Conservation (phyloP, 2,329 filamentous ascomycete genomes). For the Ceratocystis harringtonii region DNA sequence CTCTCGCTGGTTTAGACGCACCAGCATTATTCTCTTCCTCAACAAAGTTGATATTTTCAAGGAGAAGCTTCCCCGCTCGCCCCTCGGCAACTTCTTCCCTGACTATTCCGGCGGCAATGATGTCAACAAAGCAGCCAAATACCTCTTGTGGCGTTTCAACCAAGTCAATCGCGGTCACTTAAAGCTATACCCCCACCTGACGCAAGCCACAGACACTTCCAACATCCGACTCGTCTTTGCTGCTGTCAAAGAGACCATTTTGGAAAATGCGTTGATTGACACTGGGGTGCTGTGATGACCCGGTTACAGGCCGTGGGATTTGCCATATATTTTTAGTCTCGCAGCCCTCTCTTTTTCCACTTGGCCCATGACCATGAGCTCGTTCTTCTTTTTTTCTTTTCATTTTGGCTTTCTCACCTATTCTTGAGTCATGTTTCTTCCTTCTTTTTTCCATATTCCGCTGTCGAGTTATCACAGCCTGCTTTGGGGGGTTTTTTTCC, state of each 20-base stretch:
- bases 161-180: conserved; percentile 94
- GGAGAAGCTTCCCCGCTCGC: conserved; percentile 78
- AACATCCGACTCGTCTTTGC: conserved; percentile 97
- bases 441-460: neutral
- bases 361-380: neutral
- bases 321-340: too few species aligned
- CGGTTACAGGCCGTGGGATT: neutral
- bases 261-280: conserved; percentile 96
- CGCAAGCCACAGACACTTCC: conserved; percentile 95
- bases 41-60: conserved; percentile 99
- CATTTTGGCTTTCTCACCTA: neutral
- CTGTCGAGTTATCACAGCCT: neutral
- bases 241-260: conserved; percentile 94
- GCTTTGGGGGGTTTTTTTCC: neutral
- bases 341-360: too few species aligned
- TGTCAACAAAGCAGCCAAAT: conserved; percentile 95
- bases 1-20: conserved; percentile 97
- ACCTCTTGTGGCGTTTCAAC: conserved; percentile 95
- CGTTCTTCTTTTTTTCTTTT: neutral
- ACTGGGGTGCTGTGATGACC: conserved; percentile 66
- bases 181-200: conserved; percentile 93
- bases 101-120: conserved; percentile 97
- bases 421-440: neutral
- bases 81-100: conserved; percentile 87
- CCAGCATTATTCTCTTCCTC: conserved; percentile 94